Evolutionary conservation across 2,329 filamentous ascomycete species (phyloP).

Genomic region (Acarospora socialis): DNA sequence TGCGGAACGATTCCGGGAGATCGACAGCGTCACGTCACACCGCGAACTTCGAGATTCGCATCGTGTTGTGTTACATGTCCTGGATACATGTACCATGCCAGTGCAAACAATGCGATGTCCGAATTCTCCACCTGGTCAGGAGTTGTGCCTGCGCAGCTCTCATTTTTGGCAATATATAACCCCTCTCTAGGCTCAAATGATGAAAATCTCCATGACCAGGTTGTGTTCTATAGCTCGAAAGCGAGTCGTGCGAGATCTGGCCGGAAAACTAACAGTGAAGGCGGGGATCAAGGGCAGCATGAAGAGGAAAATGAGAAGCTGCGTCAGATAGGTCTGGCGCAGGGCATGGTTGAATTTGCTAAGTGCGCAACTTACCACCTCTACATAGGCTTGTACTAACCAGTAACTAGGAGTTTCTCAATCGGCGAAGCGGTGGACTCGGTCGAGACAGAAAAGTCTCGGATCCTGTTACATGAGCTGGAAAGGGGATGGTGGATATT

Average conservation of each 20-base stretch:
- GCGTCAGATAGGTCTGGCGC: slow-evolving; percentile 85
- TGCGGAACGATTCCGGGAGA: too few species aligned
- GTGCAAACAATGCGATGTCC: slow-evolving; percentile 15
- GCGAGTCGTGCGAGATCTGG: slow-evolving; percentile 16
- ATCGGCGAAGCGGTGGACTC: slow-evolving; percentile 61
- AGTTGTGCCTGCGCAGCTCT: slow-evolving; percentile 65
- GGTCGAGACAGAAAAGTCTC: slow-evolving; percentile 80
- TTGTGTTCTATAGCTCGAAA: slow-evolving; percentile 63
- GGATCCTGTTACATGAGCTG: slow-evolving; percentile 73
- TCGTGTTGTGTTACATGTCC: too few species aligned
- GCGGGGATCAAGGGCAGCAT: slow-evolving; percentile 24
- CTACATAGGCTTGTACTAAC: slow-evolving; percentile 13
- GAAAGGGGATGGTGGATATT: slow-evolving; percentile 93
- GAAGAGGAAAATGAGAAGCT: slow-evolving; percentile 74
- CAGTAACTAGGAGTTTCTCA: slow-evolving; percentile 55
- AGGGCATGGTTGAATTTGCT: slow-evolving; percentile 91
- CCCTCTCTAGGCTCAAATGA: slow-evolving; percentile 61
- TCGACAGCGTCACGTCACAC: too few species aligned
- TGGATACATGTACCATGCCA: too few species aligned
- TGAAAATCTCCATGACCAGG: slow-evolving; percentile 63
- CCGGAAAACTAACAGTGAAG: slow-evolving; percentile 13
- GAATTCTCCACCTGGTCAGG: slow-evolving; percentile 7
- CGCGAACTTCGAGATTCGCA: too few species aligned
- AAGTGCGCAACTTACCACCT: slow-evolving; percentile 29
- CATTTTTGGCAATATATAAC: slow-evolving; percentile 91